Evolutionary conservation across 2,329 filamentous ascomycete genomes (phyloP), one percentile per base, ranked within the genome.

Genomic region (Botrytis squamosa): DNA sequence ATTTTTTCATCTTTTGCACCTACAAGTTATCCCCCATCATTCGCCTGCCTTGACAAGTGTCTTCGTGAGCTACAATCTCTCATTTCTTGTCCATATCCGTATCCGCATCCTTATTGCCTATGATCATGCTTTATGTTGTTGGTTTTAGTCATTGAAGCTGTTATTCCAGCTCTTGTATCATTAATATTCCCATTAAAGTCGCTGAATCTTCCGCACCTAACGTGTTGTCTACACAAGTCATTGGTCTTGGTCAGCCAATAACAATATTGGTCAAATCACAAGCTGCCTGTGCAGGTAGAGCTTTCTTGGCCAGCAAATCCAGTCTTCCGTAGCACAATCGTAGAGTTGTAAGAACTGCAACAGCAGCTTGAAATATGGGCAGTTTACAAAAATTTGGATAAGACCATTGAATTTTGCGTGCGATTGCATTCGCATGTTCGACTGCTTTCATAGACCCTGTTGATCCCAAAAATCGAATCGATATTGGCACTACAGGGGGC

Each of bases 281-380:
- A 0, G 90, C 90, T 73, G 93, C 87, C 79, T 90, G 94, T 0
- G 90, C 90, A 1, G 92, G 90, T 1, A 94, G 82, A 69, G 93
- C 91, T 60, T 93, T 89, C 29, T 44, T 57, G 9, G 25, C 70
- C 25, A 65, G 44, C 33, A 36, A 64, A 36, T 12, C 29, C 20
- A 57, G 46, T 12, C 64, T 38, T 59, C 36, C 25, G 20, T 22
- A 22, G 20, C 44, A 49, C 22, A 49, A 22, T 49, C 8, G 44
- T 22, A 22, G 44, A 22, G 25, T 42, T 36, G 18, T 25, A 64
- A 55, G 36, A 25, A 36, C n/a, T 33, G 36, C 8, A 55, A n/a
- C 9, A 38, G 36, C 44, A 16, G 44, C 70, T 40, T 71, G 36
- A 16, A 36, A 16, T 20, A 2, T 63, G 38, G 22, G 42, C 4